Evolutionary conservation across 495 filamentous ascomycete species (phyloP).

Genomic region (Penicillium paxilli): DNA sequence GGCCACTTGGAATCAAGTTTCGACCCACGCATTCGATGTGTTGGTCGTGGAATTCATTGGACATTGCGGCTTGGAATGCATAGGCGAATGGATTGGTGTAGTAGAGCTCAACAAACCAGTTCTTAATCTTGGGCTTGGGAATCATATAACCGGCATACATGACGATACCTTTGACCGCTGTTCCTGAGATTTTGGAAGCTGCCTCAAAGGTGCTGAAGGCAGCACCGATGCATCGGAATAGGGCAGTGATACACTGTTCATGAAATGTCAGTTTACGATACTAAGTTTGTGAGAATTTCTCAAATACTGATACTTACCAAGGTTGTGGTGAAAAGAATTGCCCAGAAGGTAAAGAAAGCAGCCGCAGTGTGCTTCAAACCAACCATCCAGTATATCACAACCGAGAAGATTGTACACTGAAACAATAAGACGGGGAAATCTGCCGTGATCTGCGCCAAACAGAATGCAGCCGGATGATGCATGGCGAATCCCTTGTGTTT

Average conservation of each 20-base stretch:
- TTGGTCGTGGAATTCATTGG: conserved; percentile 63
- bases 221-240: conserved; percentile 51
- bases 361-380: conserved; percentile 45
- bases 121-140: conserved; percentile 62
- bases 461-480: conserved; percentile 70
- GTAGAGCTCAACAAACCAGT: conserved; percentile 74
- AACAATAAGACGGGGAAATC: conserved; percentile 66
- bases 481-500: conserved; percentile 76
- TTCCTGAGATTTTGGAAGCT: conserved; percentile 53
- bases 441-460: conserved; percentile 65
- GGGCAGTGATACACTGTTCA: conserved; percentile 40
- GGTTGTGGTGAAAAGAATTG: conserved; percentile 39
- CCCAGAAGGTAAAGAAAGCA: conserved; percentile 53
- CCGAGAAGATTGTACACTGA: conserved; percentile 62
- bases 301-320: conserved; percentile 14
- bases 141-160: conserved; percentile 64
- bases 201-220: conserved; percentile 48
- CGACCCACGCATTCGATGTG: conserved; percentile 46
- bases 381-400: conserved; percentile 76
- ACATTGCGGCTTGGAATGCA: conserved; percentile 64
- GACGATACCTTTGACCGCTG: conserved; percentile 36
- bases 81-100: conserved; percentile 73
- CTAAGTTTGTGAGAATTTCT: too few relatives aligned
- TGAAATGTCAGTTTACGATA: conserved; percentile 6
- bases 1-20: conserved; percentile 43